Base-by-base conservation (phyloP, 2,329 filamentous ascomycete genomes). In the Myotisia sp. region DNA sequence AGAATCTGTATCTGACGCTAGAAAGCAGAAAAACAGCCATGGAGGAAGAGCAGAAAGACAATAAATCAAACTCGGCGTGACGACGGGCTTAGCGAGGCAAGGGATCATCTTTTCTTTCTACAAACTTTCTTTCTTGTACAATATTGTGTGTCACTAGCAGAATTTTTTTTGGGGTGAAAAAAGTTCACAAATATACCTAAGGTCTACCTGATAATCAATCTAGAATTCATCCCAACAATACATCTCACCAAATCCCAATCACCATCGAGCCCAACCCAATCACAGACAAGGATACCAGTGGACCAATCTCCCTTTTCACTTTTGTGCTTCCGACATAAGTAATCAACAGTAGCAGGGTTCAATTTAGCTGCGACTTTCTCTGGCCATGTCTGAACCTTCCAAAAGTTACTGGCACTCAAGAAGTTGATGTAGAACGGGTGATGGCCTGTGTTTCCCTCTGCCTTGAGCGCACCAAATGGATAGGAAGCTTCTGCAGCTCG, bases 211-310 rank as follows among this genome's bases (percentile, higher is more conserved):
- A 60, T 42, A 42, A 55, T 51, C 46, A 73, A 49, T 37, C 60
- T 78, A 16, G 79, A 72, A 53, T 98, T 98, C 83, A 92, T 86
- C 5, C 82, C 86, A 5, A 95, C 77, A 47, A 94, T 78, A 56
- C 82, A 81, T 43, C 77, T 71, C 22, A 92, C 73, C 36, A 95
- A 58, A 60, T 94, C 85, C 87, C 87, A 98, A 58, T 95, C 80
- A 1, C 78, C 85, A 42, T 76, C 68, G 40, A 76, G 65, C 2
- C 90, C 90, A 33, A 94, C 86, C 82, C 82, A 94, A 57, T 98
- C 90, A 41, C 80, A 90, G 17, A 95, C 79, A 28, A 95, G 76
- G 39, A 95, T 74, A 3, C 90, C 90, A 1, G 86, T 92, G 4
- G 74, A 70, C 18, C 79, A 85, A 49, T 84, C 76, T 1, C 79